These are phyloP conservation scores for Casuarina cunninghamiana DNA, from an alignment of 306 rosid genomes.

Conservation along the genomic window DNA sequence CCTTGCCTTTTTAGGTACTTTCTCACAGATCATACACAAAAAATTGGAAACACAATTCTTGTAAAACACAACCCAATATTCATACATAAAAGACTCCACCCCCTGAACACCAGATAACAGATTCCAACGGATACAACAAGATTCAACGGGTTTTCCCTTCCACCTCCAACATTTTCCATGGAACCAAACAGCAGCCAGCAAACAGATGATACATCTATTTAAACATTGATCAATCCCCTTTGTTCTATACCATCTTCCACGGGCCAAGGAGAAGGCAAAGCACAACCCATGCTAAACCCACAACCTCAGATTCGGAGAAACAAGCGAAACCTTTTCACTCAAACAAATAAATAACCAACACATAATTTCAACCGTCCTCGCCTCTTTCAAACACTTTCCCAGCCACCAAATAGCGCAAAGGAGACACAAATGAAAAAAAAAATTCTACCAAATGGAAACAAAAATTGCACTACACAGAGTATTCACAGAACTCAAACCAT, in stretches of 20 bases:
- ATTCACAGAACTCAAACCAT: not conserved
- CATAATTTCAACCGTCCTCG: not conserved
- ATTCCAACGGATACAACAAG: not conserved
- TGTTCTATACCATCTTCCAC: not conserved
- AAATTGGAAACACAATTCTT: not conserved
- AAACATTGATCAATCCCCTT: not conserved
- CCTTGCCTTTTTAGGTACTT: no score
- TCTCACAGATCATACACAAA: no score
- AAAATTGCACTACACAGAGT: not conserved
- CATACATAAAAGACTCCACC: not conserved
- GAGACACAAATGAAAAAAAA: not conserved
- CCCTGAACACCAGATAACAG: not conserved
- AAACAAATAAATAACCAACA: not conserved
- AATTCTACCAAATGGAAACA: not conserved
- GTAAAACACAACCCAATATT: not conserved
- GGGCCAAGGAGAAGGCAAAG: not conserved
- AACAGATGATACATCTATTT: no score
- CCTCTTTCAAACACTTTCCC: not conserved
- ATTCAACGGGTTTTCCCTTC: not conserved
- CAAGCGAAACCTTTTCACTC: not conserved
- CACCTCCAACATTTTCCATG: not conserved
- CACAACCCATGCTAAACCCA: not conserved
- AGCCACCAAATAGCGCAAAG: not conserved
- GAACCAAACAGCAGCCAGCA: no score
- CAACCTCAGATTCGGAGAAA: not conserved